Percentiles rank a stretch among this genome's conserved stretches.
phyloP scores from a whole-genome alignment of 208 protist species.

The Crithidia bombi region DNA sequence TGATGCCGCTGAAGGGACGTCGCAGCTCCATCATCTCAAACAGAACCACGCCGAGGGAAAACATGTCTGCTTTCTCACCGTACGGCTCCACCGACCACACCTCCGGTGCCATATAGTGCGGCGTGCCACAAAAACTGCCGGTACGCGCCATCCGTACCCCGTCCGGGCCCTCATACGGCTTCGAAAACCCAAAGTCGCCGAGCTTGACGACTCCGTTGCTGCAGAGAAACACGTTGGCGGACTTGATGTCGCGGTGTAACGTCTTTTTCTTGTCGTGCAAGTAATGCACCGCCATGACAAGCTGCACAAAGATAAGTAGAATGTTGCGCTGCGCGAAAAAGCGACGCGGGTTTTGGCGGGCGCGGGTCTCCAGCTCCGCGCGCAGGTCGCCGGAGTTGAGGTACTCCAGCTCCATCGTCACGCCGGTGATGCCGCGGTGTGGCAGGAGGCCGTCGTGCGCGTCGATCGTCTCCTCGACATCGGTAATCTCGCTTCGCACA shows the following conservation, averaged over 20 bases:
- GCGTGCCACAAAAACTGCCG: conserved; percentile 66
- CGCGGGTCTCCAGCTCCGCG: conserved; percentile 62
- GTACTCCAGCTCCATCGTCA: conserved; percentile 77
- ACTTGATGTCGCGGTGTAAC: conserved; percentile 86
- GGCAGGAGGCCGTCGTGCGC: conserved; percentile 1
- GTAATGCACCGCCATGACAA: conserved; percentile 66
- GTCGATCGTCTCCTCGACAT: conserved; percentile 52
- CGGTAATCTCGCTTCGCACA: conserved; percentile 39
- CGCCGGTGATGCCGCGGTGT: conserved; percentile 19
- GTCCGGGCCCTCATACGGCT: conserved; percentile 41
- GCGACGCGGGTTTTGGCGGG: conserved; percentile 24
- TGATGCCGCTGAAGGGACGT: conserved; percentile 62
- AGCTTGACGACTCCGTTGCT: conserved; percentile 79
- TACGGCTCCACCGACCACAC: conserved; percentile 89
- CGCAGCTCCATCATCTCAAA: conserved; percentile 82
- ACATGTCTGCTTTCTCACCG: conserved; percentile 92
- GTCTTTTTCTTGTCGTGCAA: conserved; percentile 70
- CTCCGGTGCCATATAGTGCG: conserved; percentile 92
- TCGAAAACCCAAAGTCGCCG: conserved; percentile 83
- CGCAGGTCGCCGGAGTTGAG: conserved; percentile 79
- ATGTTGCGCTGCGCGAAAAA: conserved; percentile 66
- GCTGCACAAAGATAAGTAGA: conserved; percentile 65
- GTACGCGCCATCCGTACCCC: conserved; percentile 44
- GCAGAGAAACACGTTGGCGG: conserved; percentile 75
- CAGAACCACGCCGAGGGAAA: conserved; percentile 83